Evolutionary conservation across 495 filamentous ascomycete species (phyloP).

Genomic region (Annulohypoxylon nitens): DNA sequence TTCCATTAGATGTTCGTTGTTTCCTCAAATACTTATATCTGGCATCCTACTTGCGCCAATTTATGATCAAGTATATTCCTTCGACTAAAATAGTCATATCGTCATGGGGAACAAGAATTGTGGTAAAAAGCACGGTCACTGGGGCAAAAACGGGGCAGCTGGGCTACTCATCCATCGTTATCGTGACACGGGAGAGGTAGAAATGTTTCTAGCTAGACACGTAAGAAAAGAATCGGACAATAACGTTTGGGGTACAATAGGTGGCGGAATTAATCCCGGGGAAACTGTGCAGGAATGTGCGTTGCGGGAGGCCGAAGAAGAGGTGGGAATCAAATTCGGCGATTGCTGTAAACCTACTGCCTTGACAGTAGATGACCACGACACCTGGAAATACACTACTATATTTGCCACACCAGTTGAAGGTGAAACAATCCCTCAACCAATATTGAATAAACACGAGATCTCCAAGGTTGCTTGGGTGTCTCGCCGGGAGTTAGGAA

Average conservation of each 20-base stretch:
- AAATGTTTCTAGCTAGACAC: constrained; percentile 20
- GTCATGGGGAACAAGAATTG: not conserved
- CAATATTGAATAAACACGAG: not conserved
- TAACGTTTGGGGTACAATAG: constrained; percentile 18
- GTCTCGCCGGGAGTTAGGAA: not conserved
- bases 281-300: not conserved
- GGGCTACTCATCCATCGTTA: constrained; percentile 21
- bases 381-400: constrained; percentile 24
- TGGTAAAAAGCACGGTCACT: not conserved
- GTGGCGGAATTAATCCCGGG: not conserved
- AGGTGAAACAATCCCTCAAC: not conserved
- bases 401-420: not conserved
- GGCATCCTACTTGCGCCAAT: no score
- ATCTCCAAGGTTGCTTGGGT: constrained; percentile 9
- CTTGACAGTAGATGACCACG: not conserved
- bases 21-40: no score
- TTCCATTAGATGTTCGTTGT: no score
- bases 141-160: constrained; percentile 4
- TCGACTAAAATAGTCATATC: not conserved
- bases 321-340: constrained; percentile 5
- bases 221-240: not conserved
- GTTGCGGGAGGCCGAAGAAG: constrained; percentile 6
- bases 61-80: no score
- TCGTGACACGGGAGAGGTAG: constrained; percentile 16
- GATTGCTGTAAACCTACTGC: not conserved